These are phyloP conservation scores for Colletotrichum navitas DNA, from an alignment of 2,329 filamentous ascomycete species.

Conservation along the genomic window DNA sequence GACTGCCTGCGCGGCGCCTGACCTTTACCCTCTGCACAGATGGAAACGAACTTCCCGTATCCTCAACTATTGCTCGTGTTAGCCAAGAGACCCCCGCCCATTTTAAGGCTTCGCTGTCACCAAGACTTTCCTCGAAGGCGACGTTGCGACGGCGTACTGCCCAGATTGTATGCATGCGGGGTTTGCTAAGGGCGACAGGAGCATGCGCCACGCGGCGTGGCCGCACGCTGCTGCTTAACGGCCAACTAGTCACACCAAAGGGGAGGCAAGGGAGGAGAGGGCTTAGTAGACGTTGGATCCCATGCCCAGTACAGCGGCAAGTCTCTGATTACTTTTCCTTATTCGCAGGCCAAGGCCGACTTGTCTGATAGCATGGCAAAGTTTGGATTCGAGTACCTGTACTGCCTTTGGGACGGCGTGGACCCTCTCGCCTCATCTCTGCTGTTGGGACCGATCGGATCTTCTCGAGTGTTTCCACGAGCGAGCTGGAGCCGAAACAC, in stretches of 20 bases:
- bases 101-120: slow-evolving; percentile 2
- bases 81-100: neutral
- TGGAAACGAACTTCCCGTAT: slow-evolving; percentile 8
- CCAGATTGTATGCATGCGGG: neutral
- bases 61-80: neutral
- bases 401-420: neutral
- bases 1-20: slow-evolving; percentile 35
- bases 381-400: slow-evolving; percentile 4
- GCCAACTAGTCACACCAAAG: slow-evolving; percentile 24
- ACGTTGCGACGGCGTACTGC: neutral
- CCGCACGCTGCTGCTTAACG: slow-evolving; percentile 31
- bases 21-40: slow-evolving; percentile 23
- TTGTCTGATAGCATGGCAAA: neutral
- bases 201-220: slow-evolving; percentile 37
- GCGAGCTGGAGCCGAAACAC: slow-evolving; percentile 8
- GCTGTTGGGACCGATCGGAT: neutral
- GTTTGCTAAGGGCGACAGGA: slow-evolving; percentile 17
- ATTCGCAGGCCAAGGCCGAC: slow-evolving; percentile 18
- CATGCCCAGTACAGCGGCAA: slow-evolving; percentile 26
- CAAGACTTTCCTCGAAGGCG: neutral
- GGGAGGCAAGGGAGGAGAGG: slow-evolving; percentile 19
- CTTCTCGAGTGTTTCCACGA: slow-evolving; percentile 7
- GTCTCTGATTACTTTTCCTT: slow-evolving; percentile 4
- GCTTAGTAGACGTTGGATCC: slow-evolving; percentile 35
- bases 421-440: neutral